Conservation (phyloP, 495 filamentous ascomycete genomes). For the Geoglossum glabrum region DNA sequence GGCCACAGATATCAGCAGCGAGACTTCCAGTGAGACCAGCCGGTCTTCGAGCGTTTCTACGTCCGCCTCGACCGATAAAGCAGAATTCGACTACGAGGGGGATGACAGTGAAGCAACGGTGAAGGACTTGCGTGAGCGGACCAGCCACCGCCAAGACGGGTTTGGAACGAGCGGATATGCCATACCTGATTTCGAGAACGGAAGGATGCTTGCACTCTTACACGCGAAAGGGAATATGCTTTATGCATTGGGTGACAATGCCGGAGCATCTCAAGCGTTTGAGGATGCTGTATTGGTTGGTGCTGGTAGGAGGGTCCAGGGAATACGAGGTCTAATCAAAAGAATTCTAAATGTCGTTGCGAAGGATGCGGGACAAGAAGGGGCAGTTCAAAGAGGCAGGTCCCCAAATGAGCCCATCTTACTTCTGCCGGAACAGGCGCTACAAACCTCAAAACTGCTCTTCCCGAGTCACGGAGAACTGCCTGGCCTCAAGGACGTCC, state of each 20-base stretch:
- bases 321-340: conserved; percentile 63
- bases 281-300: conserved; percentile 88
- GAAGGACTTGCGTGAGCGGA: not conserved
- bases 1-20: conserved; percentile 32
- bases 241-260: conserved; percentile 74
- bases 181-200: conserved; percentile 76
- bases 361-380: conserved; percentile 14
- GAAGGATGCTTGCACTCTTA: conserved; percentile 73
- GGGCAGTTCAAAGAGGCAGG: not conserved
- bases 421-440: conserved; percentile 63
- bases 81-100: conserved; percentile 35
- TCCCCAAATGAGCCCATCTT: conserved; percentile 42
- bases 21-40: conserved; percentile 34
- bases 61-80: conserved; percentile 31
- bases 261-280: conserved; percentile 70
- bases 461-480: conserved; percentile 63
- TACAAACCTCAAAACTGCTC: conserved; percentile 66
- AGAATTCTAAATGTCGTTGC: conserved; percentile 57
- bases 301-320: conserved; percentile 46
- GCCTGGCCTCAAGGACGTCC: conserved; percentile 61
- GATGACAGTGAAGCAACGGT: conserved; percentile 17
- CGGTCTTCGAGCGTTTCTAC: conserved; percentile 27
- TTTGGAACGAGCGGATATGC: conserved; percentile 73
- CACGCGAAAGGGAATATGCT: conserved; percentile 98
- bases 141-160: conserved; percentile 24